A percentile compares a stretch with the other conserved stretches of the same genome.
Evolutionary conservation across 2,329 filamentous ascomycete species (phyloP).

Genomic region (Fonsecaea erecta): DNA sequence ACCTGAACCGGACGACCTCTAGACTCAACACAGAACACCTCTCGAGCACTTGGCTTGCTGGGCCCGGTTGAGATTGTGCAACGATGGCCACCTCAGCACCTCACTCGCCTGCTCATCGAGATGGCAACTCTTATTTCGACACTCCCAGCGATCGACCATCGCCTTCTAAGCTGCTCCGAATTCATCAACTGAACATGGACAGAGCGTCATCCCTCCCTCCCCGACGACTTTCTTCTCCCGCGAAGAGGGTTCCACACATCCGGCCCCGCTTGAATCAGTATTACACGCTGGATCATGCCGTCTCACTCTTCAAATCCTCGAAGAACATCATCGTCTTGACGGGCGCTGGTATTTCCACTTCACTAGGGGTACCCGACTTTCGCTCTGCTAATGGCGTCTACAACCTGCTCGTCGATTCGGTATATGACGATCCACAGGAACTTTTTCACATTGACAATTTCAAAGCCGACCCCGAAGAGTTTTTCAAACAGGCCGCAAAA

Average conservation of each 20-base stretch:
- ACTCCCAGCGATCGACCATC: slow-evolving; percentile 23
- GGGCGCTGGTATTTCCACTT: slow-evolving; percentile 95
- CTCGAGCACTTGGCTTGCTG: not conserved
- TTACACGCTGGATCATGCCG: slow-evolving; percentile 88
- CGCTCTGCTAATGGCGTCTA: slow-evolving; percentile 77
- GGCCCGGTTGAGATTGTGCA: not conserved
- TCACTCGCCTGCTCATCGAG: slow-evolving; percentile 24
- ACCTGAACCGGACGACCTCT: not conserved
- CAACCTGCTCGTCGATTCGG: slow-evolving; percentile 67
- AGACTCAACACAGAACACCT: not conserved
- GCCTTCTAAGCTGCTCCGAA: slow-evolving; percentile 26
- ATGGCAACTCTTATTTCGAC: slow-evolving; percentile 22
- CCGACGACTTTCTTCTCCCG: slow-evolving; percentile 27
- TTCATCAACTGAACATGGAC: slow-evolving; percentile 25
- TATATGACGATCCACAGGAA: slow-evolving; percentile 83
- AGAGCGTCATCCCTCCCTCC: slow-evolving; percentile 29
- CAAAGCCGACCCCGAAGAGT: slow-evolving; percentile 81
- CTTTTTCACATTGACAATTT: slow-evolving; percentile 93
- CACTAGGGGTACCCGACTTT: slow-evolving; percentile 95
- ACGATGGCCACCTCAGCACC: slow-evolving; percentile 30
- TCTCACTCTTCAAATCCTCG: slow-evolving; percentile 71
- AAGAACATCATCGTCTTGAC: slow-evolving; percentile 92
- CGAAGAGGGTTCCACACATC: slow-evolving; percentile 22
- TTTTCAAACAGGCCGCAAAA: slow-evolving; percentile 72
- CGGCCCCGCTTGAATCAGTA: slow-evolving; percentile 55